These are phyloP conservation scores for Silene uniflora DNA, from an alignment of 148 eudicot species.

Conservation along the genomic window DNA sequence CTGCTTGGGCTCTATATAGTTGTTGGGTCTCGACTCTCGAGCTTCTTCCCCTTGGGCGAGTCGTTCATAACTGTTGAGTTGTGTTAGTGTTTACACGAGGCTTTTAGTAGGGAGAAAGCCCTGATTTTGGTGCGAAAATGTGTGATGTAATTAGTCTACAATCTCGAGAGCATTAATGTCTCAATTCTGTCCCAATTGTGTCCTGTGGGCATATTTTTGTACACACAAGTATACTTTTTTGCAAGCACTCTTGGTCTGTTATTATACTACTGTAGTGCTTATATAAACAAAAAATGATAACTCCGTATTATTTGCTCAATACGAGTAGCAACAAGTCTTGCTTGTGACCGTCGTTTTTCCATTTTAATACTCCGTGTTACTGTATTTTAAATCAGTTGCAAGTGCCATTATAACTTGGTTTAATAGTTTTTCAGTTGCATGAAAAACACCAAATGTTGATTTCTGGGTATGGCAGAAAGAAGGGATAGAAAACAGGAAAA, in stretches of 20 bases:
- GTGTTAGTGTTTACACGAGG: slow-evolving; percentile 16
- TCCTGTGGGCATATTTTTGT: not conserved
- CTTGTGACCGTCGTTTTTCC: too few species aligned
- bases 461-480: not conserved
- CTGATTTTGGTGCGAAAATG: slow-evolving; percentile 7
- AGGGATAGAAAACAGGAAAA: not conserved
- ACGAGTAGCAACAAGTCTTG: too few species aligned
- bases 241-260: too few species aligned
- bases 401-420: too few species aligned
- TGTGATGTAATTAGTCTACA: slow-evolving; percentile 5
- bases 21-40: slow-evolving; percentile 23
- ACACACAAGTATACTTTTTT: not conserved
- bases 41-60: too few species aligned
- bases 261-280: too few species aligned
- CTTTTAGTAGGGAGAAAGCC: not conserved
- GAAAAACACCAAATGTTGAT: not conserved
- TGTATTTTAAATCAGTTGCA: too few species aligned
- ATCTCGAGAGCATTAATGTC: slow-evolving; percentile 1
- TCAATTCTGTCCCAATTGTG: not conserved
- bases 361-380: too few species aligned
- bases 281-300: not conserved
- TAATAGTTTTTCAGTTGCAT: not conserved
- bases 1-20: slow-evolving; percentile 22
- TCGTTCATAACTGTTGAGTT: not conserved
- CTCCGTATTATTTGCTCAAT: not conserved